Base-by-base conservation (phyloP, 148 eudicot species). In the Camellia granthamiana region DNA sequence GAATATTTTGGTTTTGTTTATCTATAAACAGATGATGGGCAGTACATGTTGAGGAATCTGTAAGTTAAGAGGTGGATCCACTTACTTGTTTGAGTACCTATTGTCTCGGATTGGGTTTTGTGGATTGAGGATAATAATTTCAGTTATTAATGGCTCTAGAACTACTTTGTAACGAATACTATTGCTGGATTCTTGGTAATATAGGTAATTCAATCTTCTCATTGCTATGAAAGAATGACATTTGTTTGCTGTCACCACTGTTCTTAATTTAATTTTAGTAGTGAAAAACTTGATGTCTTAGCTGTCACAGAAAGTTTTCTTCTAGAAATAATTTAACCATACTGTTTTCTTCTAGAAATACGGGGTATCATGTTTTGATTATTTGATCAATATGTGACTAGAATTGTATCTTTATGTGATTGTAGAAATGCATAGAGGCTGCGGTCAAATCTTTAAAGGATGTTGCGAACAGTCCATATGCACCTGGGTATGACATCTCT, bases 401-500 rank as follows among this genome's bases (percentile, higher is more conserved):
- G 54, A 55, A 62, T 72, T 68, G 23, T 47, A 58, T 42, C 63
- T 80, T 55, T 59, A 30, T 74, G 43, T 85, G 79, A 72, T 82
- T 86, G 61, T 83, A 97, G 99, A 97, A 92, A 89, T 92, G 93
- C 92, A 92, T 92, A 42, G 95, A 94, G 77, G 86, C 91, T 81
- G 88, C 88, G 82, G 99, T 97, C 83, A 92, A 83, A 90, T 82
- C 93, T 84, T 81, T 97, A 52, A 93, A 88, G 89, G 99, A 94
- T 85, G 88, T 94, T 81, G 94, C 79, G 64, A 97, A 94, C 91
- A 97, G 99, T 85, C 86, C 99, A 63, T 94, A 97, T 89, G 88
- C 97, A 81, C 99, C 99, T 63, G 99, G 94, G 79, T 97, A 90
- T 85, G 98, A 97, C 81, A 58, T 97, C 78, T 89, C 94, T 77